Percentiles rank a stretch among this genome's conserved stretches.
Conservation (phyloP, 78 protist species). For the Protostelium mycophagum region DNA sequence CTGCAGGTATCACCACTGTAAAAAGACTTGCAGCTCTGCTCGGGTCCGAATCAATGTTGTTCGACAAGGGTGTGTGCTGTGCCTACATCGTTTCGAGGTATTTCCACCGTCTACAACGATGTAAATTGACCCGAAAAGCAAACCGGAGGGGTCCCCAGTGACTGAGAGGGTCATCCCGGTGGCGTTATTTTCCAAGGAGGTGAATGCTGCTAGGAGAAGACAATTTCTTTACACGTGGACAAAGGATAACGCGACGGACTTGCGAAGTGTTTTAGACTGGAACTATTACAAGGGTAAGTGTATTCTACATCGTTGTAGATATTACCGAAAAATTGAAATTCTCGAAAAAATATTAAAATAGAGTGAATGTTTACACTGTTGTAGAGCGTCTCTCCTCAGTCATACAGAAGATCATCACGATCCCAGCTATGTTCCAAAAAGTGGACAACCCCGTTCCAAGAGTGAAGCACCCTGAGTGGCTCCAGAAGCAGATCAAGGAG, state of each 20-base stretch:
- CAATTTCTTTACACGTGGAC: constrained; percentile 43
- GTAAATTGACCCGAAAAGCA: background rate
- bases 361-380: constrained; percentile 29
- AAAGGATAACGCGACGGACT: constrained; percentile 13
- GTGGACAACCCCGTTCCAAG: constrained; percentile 93
- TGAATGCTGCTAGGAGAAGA: constrained; percentile 11
- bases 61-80: constrained; percentile 92
- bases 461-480: constrained; percentile 97
- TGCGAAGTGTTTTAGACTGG: constrained; percentile 91
- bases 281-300: constrained; percentile 65
- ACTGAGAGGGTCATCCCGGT: constrained; percentile 96
- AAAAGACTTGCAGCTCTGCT: constrained; percentile 82
- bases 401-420: constrained; percentile 95
- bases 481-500: constrained; percentile 47
- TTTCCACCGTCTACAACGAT: background rate
- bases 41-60: constrained; percentile 86
- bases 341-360: background rate
- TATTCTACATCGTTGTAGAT: background rate
- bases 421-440: constrained; percentile 96
- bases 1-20: constrained; percentile 80
- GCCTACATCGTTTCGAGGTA: constrained; percentile 76
- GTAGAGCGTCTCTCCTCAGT: constrained; percentile 70
- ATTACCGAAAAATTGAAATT: background rate
- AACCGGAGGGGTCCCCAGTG: constrained; percentile 89
- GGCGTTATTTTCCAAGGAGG: constrained; percentile 73